These are phyloP conservation scores for Porpolomopsis calyptriformis DNA, from an alignment of 768 basidiomycete genomes.

Conservation along the genomic window DNA sequence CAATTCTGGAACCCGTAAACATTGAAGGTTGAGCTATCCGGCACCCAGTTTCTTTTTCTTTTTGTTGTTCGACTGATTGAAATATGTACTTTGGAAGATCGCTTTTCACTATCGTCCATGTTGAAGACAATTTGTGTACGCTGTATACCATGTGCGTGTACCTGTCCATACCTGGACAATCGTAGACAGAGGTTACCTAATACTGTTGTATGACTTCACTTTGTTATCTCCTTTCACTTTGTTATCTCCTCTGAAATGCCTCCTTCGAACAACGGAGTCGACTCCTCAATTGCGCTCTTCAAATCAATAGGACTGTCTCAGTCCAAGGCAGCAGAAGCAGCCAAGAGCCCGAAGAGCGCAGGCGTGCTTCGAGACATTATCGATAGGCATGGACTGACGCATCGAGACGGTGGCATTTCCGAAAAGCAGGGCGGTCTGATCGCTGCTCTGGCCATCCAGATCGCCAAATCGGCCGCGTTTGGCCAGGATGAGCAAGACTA, in stretches of 20 bases:
- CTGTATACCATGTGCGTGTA: neutral
- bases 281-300: conserved; percentile 43
- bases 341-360: conserved; percentile 71
- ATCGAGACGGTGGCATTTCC: conserved; percentile 37
- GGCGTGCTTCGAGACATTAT: conserved; percentile 60
- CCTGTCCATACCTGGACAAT: neutral
- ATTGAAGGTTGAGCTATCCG: neutral
- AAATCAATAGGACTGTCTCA: conserved; percentile 66
- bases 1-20: neutral
- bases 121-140: neutral
- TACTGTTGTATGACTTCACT: conserved; percentile 18
- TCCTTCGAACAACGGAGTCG: conserved; percentile 15
- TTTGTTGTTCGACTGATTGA: too few relatives aligned
- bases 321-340: conserved; percentile 72
- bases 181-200: too few relatives aligned
- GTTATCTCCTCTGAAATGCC: too few relatives aligned
- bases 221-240: too few relatives aligned
- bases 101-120: neutral
- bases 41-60: too few relatives aligned
- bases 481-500: conserved; percentile 47
- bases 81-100: too few relatives aligned
- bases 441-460: conserved; percentile 51
- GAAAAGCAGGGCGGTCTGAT: conserved; percentile 71
- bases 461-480: conserved; percentile 44
- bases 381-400: conserved; percentile 38